Evolutionary conservation across 1,284 basidiomycete species (phyloP), one percentile per base, ranked within the genome.

Genomic region (Pascua sp.): DNA sequence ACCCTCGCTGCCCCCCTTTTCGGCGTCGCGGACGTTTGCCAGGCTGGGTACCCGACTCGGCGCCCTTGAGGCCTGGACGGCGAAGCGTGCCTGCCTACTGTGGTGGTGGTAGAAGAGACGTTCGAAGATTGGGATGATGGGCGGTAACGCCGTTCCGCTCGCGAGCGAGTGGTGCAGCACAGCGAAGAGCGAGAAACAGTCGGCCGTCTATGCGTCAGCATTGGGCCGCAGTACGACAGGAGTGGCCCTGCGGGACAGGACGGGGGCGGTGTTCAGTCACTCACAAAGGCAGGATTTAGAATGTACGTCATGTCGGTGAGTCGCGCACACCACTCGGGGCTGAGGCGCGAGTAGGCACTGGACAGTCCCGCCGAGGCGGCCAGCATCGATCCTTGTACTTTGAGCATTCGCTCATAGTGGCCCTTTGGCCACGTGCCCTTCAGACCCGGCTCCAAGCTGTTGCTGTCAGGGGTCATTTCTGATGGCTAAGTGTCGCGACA

Each of bases 371-470:
- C 68, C 7, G 71, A 58, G 1, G 70, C 60, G 0, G 64, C 57
- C 9, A 78, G 47, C 15, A 77, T 57, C 36, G 67, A 60, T 8
- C 39, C 49, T 49, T 75, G 67, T 12, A 65, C 51, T 2, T 51
- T 24, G n/a, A 72, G 56, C 8, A 77, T 51, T 7, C 60, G 56
- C 13, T 61, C 56, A 47, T 78, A 78, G 39, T 67, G 58, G 18
- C 61, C 53, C 17, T 66, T 65, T 2, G 77, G 77, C 77, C 77
- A 78, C 0, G 70, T 70, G 8, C 77, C 77, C 39, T 59, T 63
- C 17, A 75, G 32, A 8, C 61, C 65, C 10, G 72, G 73, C 51
- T 78, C 75, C 32, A 64, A 16, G 36, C 24, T 32, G 24, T 32
- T 3, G 7, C 24, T 32, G 24, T 32, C 49, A 42, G 42, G 7